These are phyloP conservation scores for Macrophomina tecta DNA, from an alignment of 2,329 filamentous ascomycete species.

Conservation along the genomic window DNA sequence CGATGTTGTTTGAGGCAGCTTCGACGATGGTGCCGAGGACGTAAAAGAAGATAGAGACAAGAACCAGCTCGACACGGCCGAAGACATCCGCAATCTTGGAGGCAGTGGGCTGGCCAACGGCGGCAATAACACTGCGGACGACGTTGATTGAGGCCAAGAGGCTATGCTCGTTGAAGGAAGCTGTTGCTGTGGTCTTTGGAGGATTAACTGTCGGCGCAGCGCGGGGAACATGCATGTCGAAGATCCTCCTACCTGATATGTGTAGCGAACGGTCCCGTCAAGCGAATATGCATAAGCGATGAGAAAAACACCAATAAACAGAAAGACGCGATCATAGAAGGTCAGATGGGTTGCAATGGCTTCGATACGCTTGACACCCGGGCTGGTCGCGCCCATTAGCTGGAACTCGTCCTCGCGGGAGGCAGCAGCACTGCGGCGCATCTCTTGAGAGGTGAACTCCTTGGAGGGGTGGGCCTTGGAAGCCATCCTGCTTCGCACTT, in stretches of 20 bases:
- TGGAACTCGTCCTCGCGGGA: conserved; percentile 27
- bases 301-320: conserved; percentile 68
- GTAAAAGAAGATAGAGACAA: conserved; percentile 63
- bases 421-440: not conserved
- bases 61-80: conserved; percentile 65
- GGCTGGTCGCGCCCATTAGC: conserved; percentile 44
- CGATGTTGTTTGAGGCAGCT: conserved; percentile 55
- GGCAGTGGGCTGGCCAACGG: conserved; percentile 63
- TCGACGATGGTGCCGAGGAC: conserved; percentile 62
- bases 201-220: not conserved
- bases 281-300: conserved; percentile 69
- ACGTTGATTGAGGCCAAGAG: conserved; percentile 65
- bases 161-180: conserved; percentile 59
- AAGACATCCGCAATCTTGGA: conserved; percentile 69
- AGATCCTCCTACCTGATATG: conserved; percentile 51
- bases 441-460: not conserved
- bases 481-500: conserved; percentile 1
- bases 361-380: conserved; percentile 67
- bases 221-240: not conserved
- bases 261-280: conserved; percentile 62
- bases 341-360: conserved; percentile 61
- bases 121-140: conserved; percentile 64
- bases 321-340: conserved; percentile 57
- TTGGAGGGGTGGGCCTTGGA: conserved; percentile 3
- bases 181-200: conserved; percentile 59